phyloP scores from a whole-genome alignment of 176 grass and related monocot genomes.

The Oryza meridionalis region DNA sequence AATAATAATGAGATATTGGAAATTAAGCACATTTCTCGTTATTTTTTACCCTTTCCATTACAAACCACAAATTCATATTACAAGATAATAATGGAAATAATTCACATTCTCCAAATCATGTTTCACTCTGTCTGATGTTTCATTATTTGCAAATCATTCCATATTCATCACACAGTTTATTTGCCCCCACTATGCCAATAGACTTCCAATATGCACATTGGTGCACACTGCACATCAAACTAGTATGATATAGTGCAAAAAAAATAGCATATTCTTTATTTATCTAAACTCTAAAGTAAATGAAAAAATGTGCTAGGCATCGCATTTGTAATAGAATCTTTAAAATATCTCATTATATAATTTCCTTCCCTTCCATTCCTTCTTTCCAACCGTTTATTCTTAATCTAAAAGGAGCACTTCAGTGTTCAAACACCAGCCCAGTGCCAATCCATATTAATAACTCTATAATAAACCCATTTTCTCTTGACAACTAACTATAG shows the following conservation, averaged over 20 bases:
- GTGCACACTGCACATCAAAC: not conserved
- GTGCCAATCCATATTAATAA: not conserved
- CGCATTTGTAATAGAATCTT: no score
- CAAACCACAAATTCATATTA: constrained; percentile 5
- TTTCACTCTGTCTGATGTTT: not conserved
- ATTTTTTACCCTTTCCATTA: not conserved
- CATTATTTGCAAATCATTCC: not conserved
- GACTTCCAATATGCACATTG: not conserved
- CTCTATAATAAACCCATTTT: not conserved
- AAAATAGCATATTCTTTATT: no score
- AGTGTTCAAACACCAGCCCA: no score
- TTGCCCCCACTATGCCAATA: not conserved
- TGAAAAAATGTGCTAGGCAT: no score
- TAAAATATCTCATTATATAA: no score
- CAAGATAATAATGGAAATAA: constrained; percentile 7
- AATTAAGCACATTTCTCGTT: not conserved
- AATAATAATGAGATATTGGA: constrained; percentile 14
- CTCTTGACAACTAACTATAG: not conserved
- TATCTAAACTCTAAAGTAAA: no score
- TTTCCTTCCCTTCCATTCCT: not conserved
- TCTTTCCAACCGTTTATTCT: not conserved
- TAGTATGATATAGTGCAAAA: not conserved
- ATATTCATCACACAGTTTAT: not conserved
- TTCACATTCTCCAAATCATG: not conserved
- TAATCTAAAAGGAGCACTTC: no score